Evolutionary conservation across 495 filamentous ascomycete genomes (phyloP).

Genomic region (Penicillium canariense): DNA sequence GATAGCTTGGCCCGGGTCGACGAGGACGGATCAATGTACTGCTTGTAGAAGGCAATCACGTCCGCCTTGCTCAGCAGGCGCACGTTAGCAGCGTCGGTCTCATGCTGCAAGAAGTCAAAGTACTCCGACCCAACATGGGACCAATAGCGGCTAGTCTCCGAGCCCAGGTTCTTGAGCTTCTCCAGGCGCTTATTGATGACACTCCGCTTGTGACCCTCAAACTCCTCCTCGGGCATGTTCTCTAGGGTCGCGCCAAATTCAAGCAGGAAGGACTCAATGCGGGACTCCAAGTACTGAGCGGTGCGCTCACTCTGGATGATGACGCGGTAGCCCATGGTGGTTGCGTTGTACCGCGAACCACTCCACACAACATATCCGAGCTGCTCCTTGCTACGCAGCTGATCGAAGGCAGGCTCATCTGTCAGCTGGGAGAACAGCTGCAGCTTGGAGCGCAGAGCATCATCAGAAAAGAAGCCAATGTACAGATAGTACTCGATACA

Average conservation of each 20-base stretch:
- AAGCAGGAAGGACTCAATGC: slow-evolving; percentile 81
- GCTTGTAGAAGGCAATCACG: slow-evolving; percentile 73
- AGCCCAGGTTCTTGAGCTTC: slow-evolving; percentile 86
- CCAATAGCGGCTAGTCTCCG: slow-evolving; percentile 84
- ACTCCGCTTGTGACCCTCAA: slow-evolving; percentile 87
- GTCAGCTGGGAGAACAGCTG: slow-evolving; percentile 87
- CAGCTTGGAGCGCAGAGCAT: slow-evolving; percentile 66
- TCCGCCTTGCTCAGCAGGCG: slow-evolving; percentile 73
- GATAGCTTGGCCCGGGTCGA: slow-evolving; percentile 72
- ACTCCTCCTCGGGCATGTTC: slow-evolving; percentile 79
- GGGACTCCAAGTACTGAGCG: slow-evolving; percentile 74
- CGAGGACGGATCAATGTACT: slow-evolving; percentile 74
- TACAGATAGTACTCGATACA: slow-evolving; percentile 91
- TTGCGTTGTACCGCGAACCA: slow-evolving; percentile 63
- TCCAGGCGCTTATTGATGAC: slow-evolving; percentile 86
- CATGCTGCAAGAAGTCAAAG: slow-evolving; percentile 82
- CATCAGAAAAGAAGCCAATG: slow-evolving; percentile 69
- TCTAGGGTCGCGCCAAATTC: slow-evolving; percentile 61
- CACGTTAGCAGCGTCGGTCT: slow-evolving; percentile 74
- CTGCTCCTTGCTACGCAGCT: slow-evolving; percentile 94
- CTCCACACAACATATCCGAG: slow-evolving; percentile 96
- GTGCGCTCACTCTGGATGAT: slow-evolving; percentile 93
- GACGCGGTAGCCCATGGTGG: slow-evolving; percentile 80
- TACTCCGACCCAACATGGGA: slow-evolving; percentile 78
- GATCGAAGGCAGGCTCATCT: slow-evolving; percentile 90